These are phyloP conservation scores for Tardiomyces digboiensis DNA, from an alignment of 1,139 yeast genomes.

Conservation along the genomic window DNA sequence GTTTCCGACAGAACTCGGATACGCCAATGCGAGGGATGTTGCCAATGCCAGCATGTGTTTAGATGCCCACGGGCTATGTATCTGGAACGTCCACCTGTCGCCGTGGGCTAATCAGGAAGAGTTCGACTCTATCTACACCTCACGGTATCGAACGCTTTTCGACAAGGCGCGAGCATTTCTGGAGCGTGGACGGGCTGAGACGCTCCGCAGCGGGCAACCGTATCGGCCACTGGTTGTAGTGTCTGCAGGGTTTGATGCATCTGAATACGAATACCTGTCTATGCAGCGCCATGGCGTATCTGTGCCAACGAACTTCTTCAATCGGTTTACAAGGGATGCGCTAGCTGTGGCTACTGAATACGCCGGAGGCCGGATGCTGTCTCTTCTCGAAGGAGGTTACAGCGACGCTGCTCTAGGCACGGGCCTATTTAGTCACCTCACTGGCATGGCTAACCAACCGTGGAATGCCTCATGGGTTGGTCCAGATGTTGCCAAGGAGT, in stretches of 20 bases:
- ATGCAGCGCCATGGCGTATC: conserved; percentile 85
- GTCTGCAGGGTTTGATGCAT: conserved; percentile 87
- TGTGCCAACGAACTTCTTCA: conserved; percentile 75
- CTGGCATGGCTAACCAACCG: conserved; percentile 47
- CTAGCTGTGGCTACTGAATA: conserved; percentile 54
- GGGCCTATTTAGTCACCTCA: conserved; percentile 71
- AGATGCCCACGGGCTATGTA: conserved; percentile 64
- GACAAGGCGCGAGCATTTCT: conserved; percentile 64
- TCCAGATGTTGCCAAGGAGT: conserved; percentile 45
- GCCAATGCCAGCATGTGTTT: conserved; percentile 76
- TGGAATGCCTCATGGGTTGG: conserved; percentile 42
- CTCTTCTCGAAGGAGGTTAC: conserved; percentile 81
- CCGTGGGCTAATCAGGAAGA: conserved; percentile 54
- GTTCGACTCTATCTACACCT: conserved; percentile 53
- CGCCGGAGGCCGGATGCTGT: conserved; percentile 52
- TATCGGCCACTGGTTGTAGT: conserved; percentile 65
- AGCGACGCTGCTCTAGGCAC: conserved; percentile 77
- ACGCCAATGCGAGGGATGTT: conserved; percentile 61
- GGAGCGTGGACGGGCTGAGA: conserved; percentile 25
- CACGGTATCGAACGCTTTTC: conserved; percentile 53
- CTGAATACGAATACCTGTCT: conserved; percentile 69
- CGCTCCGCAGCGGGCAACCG: conserved; percentile 23
- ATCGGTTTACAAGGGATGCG: conserved; percentile 65
- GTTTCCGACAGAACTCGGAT: conserved; percentile 76
- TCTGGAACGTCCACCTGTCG: conserved; percentile 81